Evolutionary conservation across 257 asterid species (phyloP), one percentile per base, ranked within the genome.

Genomic region (Ballota nigra): DNA sequence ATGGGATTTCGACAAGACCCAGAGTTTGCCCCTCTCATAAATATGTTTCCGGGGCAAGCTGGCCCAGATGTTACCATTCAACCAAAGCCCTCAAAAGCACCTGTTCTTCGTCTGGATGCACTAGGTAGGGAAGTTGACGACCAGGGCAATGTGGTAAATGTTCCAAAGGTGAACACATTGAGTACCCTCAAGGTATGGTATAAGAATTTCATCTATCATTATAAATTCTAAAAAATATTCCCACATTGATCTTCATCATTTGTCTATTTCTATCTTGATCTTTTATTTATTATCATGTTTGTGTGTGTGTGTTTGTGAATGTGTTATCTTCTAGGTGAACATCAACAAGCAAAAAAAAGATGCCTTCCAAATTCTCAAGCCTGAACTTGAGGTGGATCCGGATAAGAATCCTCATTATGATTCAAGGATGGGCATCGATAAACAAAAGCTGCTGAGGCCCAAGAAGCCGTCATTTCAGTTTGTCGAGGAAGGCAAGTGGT

Each of bases 401-500:
- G 97, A 92, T 33, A 53, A 80, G 68, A 85, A 95, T 80, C 98
- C 97, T 22, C 86, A 85, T 85, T 95, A 84, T 81, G 99, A 95
- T 82, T 76, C 89, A n/a, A 82, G 84, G 61, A 84, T 95, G 96
- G 99, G 99, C 31, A 85, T 95, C 75, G 80, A 95, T 75, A 88
- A 95, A 78, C 78, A 64, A 76, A 95, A 95, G 88, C 74, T 95
- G 43, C 75, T 95, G 85, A 86, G 99, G 82, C 95, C 96, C 49
- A 92, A 92, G 90, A 89, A 88, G 83, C 82, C 82, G 87, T 74
- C 68, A 66, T 86, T 95, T 82, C 96, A 82, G 86, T 95, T 95
- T 87, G 99, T 95, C 4, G 99, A 95, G 83, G 99, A 92, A 83
- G 99, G 98, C 75, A 95, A 92, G 85, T 95, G 99, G 98, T 81